Percentiles rank a stretch among this genome's conserved stretches.
Conservation (phyloP, 768 basidiomycete species). For the Tricholoma saponaceum region DNA sequence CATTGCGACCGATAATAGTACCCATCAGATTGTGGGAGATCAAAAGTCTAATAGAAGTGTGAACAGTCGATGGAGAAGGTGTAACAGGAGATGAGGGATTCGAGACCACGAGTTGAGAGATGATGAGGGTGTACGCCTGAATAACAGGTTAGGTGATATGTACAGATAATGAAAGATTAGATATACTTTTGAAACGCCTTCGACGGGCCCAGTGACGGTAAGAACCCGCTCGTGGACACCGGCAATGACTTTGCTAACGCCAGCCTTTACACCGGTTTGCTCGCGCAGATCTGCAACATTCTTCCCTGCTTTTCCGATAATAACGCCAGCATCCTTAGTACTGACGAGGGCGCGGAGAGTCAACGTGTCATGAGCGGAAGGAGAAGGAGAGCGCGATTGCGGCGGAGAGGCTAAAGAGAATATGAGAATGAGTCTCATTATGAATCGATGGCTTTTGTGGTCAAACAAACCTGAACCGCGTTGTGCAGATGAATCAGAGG, state of each 20-base stretch:
- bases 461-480: constrained; percentile 50
- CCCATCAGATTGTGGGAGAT: constrained; percentile 99
- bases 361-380: constrained; percentile 67
- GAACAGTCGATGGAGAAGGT: constrained; percentile 64
- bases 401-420: constrained; percentile 46
- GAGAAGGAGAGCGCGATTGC: constrained; percentile 73
- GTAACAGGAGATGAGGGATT: constrained; percentile 69
- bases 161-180: constrained; percentile 1
- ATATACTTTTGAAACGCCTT: constrained; percentile 86
- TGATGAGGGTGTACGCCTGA: constrained; percentile 93
- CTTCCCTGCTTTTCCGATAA: constrained; percentile 95
- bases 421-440: not conserved
- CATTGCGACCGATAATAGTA: constrained; percentile 93
- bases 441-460: not conserved
- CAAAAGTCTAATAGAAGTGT: constrained; percentile 92
- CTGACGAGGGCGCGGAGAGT: constrained; percentile 93
- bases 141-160: constrained; percentile 10
- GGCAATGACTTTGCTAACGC: constrained; percentile 97
- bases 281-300: constrained; percentile 97
- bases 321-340: constrained; percentile 96
- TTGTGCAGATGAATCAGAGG: constrained; percentile 56
- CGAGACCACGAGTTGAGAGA: constrained; percentile 83
- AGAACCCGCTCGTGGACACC: constrained; percentile 98
- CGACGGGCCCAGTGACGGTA: constrained; percentile 88
- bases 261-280: constrained; percentile 95